Conservation (phyloP, 176 grass and related monocot species). For the Ananas comosus region DNA sequence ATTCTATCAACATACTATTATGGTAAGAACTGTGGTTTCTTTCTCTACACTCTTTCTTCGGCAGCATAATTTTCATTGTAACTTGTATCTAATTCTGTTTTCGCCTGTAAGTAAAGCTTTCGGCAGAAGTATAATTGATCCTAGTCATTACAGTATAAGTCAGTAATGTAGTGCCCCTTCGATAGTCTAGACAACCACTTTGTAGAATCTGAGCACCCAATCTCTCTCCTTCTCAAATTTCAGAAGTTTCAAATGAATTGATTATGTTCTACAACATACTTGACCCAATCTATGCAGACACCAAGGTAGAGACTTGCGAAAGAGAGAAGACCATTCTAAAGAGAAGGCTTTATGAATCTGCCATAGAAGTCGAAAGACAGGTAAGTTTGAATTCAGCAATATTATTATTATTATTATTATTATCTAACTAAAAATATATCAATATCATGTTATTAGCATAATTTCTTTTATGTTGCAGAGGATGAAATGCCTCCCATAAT, state of each 20-base stretch:
- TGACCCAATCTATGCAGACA: slow-evolving; percentile 36
- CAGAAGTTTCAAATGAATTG: slow-evolving; percentile 5
- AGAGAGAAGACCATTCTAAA: slow-evolving; percentile 63
- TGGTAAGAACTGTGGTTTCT: slow-evolving; percentile 33
- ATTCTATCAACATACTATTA: slow-evolving; percentile 90
- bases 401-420: slow-evolving; percentile 14
- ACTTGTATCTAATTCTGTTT: slow-evolving; percentile 7
- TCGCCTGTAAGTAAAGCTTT: neutral
- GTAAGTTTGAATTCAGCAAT: slow-evolving; percentile 34
- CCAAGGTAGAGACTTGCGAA: slow-evolving; percentile 53
- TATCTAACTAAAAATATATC: slow-evolving; percentile 11
- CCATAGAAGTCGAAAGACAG: slow-evolving; percentile 82
- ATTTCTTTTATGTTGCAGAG: slow-evolving; percentile 45
- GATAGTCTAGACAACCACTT: too few relatives aligned
- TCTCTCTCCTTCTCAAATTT: too few relatives aligned
- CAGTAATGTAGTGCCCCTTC: too few relatives aligned
- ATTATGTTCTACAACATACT: neutral
- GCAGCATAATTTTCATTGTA: neutral
- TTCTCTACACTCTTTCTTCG: neutral
- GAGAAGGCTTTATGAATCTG: slow-evolving; percentile 84
- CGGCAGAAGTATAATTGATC: too few relatives aligned
- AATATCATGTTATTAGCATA: neutral
- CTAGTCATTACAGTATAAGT: too few relatives aligned
- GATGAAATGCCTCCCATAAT: slow-evolving; percentile 71
- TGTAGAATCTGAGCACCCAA: too few relatives aligned